Conservation (phyloP, 1,284 basidiomycete genomes). For the Moesziomyces parantarcticus region DNA sequence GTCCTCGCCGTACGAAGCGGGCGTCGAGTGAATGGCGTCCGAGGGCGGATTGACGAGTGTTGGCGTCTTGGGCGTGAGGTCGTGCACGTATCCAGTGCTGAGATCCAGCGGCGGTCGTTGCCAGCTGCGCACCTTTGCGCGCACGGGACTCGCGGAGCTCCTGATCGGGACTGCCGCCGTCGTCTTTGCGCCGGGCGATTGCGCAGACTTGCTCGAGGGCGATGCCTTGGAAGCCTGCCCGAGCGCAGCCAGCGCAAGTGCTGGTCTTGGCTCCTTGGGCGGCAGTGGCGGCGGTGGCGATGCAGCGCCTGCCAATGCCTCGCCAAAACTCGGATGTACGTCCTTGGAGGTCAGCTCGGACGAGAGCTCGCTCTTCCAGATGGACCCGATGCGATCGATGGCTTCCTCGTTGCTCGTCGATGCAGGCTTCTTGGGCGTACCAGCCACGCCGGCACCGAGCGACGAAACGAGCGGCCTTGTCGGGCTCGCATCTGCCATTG, state of each 20-base stretch:
- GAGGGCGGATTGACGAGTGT: slow-evolving; percentile 25
- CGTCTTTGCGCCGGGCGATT: not conserved
- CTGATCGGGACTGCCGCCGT: slow-evolving; percentile 5
- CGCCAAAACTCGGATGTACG: slow-evolving; percentile 36
- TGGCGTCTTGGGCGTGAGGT: slow-evolving; percentile 30
- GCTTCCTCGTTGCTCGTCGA: slow-evolving; percentile 40
- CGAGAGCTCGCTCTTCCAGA: slow-evolving; percentile 56
- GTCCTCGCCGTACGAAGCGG: slow-evolving; percentile 36
- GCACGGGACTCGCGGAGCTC: slow-evolving; percentile 15
- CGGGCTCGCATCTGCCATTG: slow-evolving; percentile 12
- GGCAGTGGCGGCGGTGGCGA: slow-evolving; percentile 47
- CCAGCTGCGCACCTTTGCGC: slow-evolving; percentile 47
- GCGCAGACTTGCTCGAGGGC: not conserved
- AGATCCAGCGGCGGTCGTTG: slow-evolving; percentile 23
- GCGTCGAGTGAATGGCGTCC: slow-evolving; percentile 24
- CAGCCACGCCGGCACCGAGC: slow-evolving; percentile 7
- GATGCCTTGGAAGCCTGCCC: slow-evolving; percentile 1
- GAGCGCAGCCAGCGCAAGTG: not conserved
- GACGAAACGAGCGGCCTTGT: slow-evolving; percentile 7
- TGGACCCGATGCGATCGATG: slow-evolving; percentile 43
- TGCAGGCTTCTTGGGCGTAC: slow-evolving; percentile 17
- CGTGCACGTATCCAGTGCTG: slow-evolving; percentile 40
- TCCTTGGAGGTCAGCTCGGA: slow-evolving; percentile 41
- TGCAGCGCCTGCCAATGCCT: slow-evolving; percentile 32
- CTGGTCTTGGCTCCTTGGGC: slow-evolving; percentile 34